These are phyloP conservation scores for Ploettnerulaceae sp. DNA, from an alignment of 2,329 filamentous ascomycete species.

Conservation along the genomic window DNA sequence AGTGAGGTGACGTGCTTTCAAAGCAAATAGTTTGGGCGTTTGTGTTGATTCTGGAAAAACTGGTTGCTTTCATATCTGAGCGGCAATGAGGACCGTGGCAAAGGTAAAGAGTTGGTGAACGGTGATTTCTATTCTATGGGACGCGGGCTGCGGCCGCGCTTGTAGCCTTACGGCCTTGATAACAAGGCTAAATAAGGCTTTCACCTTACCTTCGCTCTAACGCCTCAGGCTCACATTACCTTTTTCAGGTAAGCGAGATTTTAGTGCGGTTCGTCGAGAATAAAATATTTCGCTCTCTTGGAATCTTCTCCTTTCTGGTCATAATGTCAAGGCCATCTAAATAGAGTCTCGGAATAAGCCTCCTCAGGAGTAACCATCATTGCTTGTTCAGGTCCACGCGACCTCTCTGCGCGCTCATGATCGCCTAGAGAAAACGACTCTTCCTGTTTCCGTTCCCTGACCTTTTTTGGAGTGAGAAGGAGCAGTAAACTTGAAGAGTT, in stretches of 20 bases:
- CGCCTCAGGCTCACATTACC: not conserved
- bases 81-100: too few species aligned
- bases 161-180: not conserved
- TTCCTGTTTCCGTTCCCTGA: conserved; percentile 69
- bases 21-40: not conserved
- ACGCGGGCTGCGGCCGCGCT: not conserved
- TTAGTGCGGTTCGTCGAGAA: too few species aligned
- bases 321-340: conserved; percentile 87
- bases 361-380: conserved; percentile 51
- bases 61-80: not conserved
- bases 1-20: too few species aligned
- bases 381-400: conserved; percentile 86
- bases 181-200: not conserved
- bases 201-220: not conserved
- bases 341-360: conserved; percentile 99
- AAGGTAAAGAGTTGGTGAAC: too few species aligned
- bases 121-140: too few species aligned
- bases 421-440: conserved; percentile 80
- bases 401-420: conserved; percentile 94
- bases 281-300: not conserved
- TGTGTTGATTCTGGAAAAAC: not conserved
- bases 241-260: conserved; percentile 3
- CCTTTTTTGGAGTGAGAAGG: conserved; percentile 45
- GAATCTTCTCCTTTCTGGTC: conserved; percentile 15
- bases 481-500: conserved; percentile 47